phyloP scores from a whole-genome alignment of 352 stramenopile genomes.

The Pythium vanterpoolii region DNA sequence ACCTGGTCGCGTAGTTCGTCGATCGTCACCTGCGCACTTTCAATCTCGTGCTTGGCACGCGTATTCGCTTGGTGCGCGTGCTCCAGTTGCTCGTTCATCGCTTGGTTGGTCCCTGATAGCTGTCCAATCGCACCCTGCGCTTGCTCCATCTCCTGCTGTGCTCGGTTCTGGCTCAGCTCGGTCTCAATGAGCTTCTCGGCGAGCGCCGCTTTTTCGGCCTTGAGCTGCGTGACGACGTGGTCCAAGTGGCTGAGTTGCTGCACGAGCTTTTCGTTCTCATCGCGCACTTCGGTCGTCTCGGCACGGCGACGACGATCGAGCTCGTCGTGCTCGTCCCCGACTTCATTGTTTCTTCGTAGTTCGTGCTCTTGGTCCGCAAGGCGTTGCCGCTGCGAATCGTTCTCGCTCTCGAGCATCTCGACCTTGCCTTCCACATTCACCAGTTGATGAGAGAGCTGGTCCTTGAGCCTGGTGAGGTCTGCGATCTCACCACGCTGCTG shows the following conservation, averaged over 20 bases:
- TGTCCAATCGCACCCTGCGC: conserved; percentile 38
- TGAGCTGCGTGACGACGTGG: conserved; percentile 24
- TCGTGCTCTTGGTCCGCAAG: conserved; percentile 17
- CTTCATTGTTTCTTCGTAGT: conserved; percentile 10
- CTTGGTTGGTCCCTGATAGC: conserved; percentile 49
- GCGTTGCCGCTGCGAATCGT: conserved; percentile 9
- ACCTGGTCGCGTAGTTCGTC: conserved; percentile 54
- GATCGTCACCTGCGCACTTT: conserved; percentile 29
- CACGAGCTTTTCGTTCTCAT: conserved; percentile 26
- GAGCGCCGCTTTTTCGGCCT: conserved; percentile 24
- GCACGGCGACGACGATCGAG: conserved; percentile 16
- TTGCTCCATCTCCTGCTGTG: conserved; percentile 18
- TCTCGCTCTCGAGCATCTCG: conserved; percentile 16
- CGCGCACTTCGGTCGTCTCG: conserved; percentile 20
- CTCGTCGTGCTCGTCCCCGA: conserved; percentile 19
- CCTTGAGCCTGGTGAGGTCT: conserved; percentile 20
- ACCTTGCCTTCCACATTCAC: conserved; percentile 17
- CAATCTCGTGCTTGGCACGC: conserved; percentile 23
- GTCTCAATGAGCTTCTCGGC: conserved; percentile 13
- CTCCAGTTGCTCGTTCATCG: conserved; percentile 38
- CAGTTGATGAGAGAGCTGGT: conserved; percentile 10
- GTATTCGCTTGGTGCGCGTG: conserved; percentile 41
- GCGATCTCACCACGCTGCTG: conserved; percentile 9
- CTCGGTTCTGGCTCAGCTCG: conserved; percentile 17
- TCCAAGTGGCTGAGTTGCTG: conserved; percentile 30